phyloP scores from a whole-genome alignment of 139 green algal genomes.

The Diplosphaera chodatii region DNA sequence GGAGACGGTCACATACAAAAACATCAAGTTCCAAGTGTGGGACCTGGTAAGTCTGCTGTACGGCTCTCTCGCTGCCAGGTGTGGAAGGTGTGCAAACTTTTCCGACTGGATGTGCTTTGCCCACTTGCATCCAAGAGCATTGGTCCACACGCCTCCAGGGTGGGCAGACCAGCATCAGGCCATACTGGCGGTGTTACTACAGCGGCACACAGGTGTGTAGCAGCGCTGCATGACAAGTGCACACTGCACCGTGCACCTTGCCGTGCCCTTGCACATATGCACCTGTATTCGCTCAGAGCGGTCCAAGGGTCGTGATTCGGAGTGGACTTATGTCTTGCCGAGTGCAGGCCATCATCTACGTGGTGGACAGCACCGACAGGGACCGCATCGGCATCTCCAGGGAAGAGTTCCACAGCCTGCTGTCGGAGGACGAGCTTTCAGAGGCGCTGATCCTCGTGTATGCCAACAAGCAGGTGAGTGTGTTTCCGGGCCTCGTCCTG shows the following conservation, averaged over 20 bases:
- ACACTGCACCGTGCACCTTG: neutral
- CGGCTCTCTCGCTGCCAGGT: too few relatives aligned
- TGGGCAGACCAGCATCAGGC: slow-evolving; percentile 90
- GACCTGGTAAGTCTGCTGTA: slow-evolving; percentile 41
- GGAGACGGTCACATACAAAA: slow-evolving; percentile 99
- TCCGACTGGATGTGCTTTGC: too few relatives aligned
- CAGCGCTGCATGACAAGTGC: too few relatives aligned
- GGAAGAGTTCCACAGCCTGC: slow-evolving; percentile 75
- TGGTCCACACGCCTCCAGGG: slow-evolving; percentile 27
- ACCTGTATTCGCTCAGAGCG: too few relatives aligned
- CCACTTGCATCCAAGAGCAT: too few relatives aligned
- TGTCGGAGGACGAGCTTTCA: slow-evolving; percentile 96
- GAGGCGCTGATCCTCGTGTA: slow-evolving; percentile 93
- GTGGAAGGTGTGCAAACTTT: too few relatives aligned
- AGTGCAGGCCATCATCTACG: slow-evolving; percentile 99
- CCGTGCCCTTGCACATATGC: too few relatives aligned
- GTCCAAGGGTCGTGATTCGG: too few relatives aligned
- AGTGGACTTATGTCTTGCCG: too few relatives aligned
- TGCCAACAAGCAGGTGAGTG: slow-evolving; percentile 98
- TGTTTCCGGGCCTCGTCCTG: too few relatives aligned
- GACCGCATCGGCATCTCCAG: slow-evolving; percentile 82
- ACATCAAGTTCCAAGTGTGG: slow-evolving; percentile 98
- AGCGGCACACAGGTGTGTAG: slow-evolving; percentile 76
- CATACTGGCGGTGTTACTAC: slow-evolving; percentile 99
- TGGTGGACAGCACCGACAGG: slow-evolving; percentile 93